These are phyloP conservation scores for Leucaena leucocephala DNA, from an alignment of 306 rosid species.

Conservation along the genomic window DNA sequence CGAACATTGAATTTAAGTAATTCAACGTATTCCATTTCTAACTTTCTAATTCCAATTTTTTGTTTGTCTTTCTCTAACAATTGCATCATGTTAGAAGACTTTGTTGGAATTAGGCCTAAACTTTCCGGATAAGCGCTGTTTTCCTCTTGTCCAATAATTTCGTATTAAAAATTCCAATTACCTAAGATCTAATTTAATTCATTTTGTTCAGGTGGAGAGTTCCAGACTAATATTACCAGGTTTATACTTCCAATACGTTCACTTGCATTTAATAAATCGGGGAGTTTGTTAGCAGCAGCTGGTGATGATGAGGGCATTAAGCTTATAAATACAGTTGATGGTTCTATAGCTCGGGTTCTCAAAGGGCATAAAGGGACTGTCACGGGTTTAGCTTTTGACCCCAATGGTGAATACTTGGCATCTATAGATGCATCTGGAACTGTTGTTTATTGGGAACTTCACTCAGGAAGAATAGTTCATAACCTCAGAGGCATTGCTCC, in stretches of 20 bases:
- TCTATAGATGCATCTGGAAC: slow-evolving; percentile 86
- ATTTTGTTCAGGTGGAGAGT: slow-evolving; percentile 73
- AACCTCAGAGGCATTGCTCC: slow-evolving; percentile 84
- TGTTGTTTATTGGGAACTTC: slow-evolving; percentile 83
- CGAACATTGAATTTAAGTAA: background rate
- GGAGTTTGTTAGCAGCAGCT: slow-evolving; percentile 89
- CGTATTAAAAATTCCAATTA: background rate
- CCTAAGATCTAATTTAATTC: background rate
- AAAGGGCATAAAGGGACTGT: slow-evolving; percentile 88
- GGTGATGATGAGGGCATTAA: slow-evolving; percentile 98
- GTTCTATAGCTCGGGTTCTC: slow-evolving; percentile 91
- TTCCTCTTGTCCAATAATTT: background rate
- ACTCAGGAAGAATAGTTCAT: slow-evolving; percentile 68
- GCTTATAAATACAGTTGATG: slow-evolving; percentile 87
- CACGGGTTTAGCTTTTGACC: slow-evolving; percentile 84
- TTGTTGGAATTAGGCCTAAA: background rate
- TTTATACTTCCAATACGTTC: slow-evolving; percentile 90
- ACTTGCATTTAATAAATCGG: slow-evolving; percentile 82
- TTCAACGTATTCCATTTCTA: background rate
- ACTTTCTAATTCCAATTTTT: background rate
- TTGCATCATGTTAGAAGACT: background rate
- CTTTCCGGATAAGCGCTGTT: background rate
- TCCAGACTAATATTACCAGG: slow-evolving; percentile 91
- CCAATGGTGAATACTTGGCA: slow-evolving; percentile 84
- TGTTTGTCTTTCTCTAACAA: background rate